Evolutionary conservation across 495 filamentous ascomycete genomes (phyloP), one percentile per base, ranked within the genome.

Genomic region (Cairneyella variabilis): DNA sequence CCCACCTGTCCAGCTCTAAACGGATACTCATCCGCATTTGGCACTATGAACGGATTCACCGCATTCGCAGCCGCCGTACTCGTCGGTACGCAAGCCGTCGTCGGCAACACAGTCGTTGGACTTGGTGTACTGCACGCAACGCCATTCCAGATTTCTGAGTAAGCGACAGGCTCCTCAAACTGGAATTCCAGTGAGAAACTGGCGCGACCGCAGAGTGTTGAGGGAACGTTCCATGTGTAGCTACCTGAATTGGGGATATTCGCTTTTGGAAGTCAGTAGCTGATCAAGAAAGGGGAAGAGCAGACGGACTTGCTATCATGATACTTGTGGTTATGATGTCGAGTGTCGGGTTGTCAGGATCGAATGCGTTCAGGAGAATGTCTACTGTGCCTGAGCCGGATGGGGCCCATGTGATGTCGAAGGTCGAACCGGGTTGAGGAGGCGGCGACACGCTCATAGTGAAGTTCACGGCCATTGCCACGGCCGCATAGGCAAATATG

Each of bases 391-490:
- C 38, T n/a, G 38, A 18, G 2, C 23, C 6, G 11, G 12, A 10
- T 3, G 50, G 50, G n/a, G 22, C 21, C 50, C 50, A 53, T 10
- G 50, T 53, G 26, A 53, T 53, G 1, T 30, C 26, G 26, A 53
- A 53, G 6, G 18, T 16, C 14, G 38, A 21, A 11, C 50, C 50
- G 2, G 50, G 40, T 36, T 30, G 23, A 32, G 50, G 50, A 7
- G 50, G 39, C 34, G 50, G 50, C n/a, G 21, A 21, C 2, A 53
- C n/a, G 14, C 37, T 45, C 50, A 53, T 53, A 14, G 50, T 53
- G 25, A 53, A 53, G 16, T 53, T 48, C 18, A 11, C 14, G 14
- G 45, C 45, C 12, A 3, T 16, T 10, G 25, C 22, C 16, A 21
- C 16, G 45, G 9, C 27, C 1, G 22, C 7, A 16, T n/a, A 17